These are phyloP conservation scores for Phytophthora foliorum DNA, from an alignment of 352 stramenopile species.

Conservation along the genomic window DNA sequence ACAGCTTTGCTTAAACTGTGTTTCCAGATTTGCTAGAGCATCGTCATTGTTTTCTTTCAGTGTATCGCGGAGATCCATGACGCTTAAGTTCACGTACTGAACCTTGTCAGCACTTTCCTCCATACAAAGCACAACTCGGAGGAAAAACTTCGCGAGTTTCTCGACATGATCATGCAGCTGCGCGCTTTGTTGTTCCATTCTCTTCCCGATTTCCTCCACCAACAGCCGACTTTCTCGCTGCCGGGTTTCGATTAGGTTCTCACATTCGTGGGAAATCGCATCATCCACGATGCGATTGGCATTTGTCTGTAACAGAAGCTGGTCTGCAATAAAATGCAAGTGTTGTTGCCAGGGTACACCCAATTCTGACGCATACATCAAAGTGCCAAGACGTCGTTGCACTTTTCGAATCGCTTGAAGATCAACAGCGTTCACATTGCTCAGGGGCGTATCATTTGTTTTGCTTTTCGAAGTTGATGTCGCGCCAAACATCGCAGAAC, in stretches of 20 bases:
- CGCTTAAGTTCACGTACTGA: conserved; percentile 71
- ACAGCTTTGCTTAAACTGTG: conserved; percentile 52
- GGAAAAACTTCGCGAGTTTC: conserved; percentile 74
- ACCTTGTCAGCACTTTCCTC: conserved; percentile 68
- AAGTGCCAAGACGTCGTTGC: conserved; percentile 77
- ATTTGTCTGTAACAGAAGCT: conserved; percentile 63
- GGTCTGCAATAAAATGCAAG: conserved; percentile 55
- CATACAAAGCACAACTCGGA: conserved; percentile 57
- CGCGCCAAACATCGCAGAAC: conserved; percentile 12
- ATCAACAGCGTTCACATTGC: conserved; percentile 47
- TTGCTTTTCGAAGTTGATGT: conserved; percentile 20
- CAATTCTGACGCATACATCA: conserved; percentile 82
- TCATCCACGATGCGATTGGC: conserved; percentile 83
- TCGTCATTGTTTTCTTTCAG: conserved; percentile 85
- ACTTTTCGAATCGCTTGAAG: conserved; percentile 85
- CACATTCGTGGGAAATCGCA: conserved; percentile 62
- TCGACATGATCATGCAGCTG: conserved; percentile 66
- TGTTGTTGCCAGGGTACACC: conserved; percentile 55
- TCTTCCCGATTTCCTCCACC: conserved; percentile 63
- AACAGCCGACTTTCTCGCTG: conserved; percentile 64
- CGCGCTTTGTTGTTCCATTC: conserved; percentile 67
- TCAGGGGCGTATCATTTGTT: conserved; percentile 8
- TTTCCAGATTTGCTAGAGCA: conserved; percentile 53
- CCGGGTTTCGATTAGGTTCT: conserved; percentile 51
- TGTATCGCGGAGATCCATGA: conserved; percentile 76